Base-by-base conservation (phyloP, 1,139 yeast genomes). In the Candida freyschussii region DNA sequence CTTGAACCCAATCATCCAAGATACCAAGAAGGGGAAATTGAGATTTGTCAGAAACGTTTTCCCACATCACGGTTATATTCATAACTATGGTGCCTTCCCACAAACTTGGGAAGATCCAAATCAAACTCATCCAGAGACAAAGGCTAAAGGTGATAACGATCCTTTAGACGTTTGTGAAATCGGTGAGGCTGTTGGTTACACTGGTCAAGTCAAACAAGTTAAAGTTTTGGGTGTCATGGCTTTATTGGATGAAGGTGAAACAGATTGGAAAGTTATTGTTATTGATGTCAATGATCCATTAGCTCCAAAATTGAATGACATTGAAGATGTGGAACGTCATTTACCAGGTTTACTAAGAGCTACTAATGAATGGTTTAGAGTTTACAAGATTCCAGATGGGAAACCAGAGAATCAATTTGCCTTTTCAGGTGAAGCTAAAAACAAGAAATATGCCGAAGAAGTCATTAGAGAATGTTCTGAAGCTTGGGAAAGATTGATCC, bases 21-120 rank as follows among this genome's bases (percentile, higher is more conserved):
- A 86, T 59, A 71, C 78, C 47, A 86, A 85, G 67, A 82, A 84
- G 60, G 94, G 89, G 36, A 69, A 79, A 56, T 77, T 83, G 41
- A 72, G 96, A 59, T 86, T 77, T 48, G 94, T 86, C 26, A 72
- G 85, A 62, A 86, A 86, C 66, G 72, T 86, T 52, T 86, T 84
- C 74, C 96, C 96, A 24, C 82, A 76, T 62, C 86, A 83, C 53
- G 96, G 96, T 40, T 85, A 85, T 64, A 75, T 89, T 47, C 95
- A 83, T 65, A 86, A 85, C 67, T 86, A 86, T 56, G 96, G 96
- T 52, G 95, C 95, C 19, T 76, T 86, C 67, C 95, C 96, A 34
- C 95, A 85, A 62, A 86, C 96, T 20, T 86, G 95, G 95, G 96
- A 86, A 62, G 94, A 86, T 53, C 93, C 93, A 38, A 75, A 75